Conservation (phyloP, 2,329 filamentous ascomycete species). For the Cladosporium velox region DNA sequence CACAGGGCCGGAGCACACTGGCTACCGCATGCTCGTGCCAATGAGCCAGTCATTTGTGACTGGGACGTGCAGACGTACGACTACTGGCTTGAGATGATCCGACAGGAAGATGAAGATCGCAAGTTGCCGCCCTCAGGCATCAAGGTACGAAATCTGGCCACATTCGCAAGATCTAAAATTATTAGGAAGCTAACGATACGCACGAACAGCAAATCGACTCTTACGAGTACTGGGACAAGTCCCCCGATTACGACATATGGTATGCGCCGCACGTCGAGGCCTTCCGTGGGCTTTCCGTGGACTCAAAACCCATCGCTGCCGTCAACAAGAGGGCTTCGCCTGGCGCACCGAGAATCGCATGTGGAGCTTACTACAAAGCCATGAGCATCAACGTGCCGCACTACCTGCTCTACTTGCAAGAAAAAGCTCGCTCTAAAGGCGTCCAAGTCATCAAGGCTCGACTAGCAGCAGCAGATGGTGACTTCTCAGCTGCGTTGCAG, state of each 20-base stretch:
- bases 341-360: conserved; percentile 27
- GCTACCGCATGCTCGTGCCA: conserved; percentile 44
- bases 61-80: conserved; percentile 50
- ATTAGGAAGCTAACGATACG: neutral
- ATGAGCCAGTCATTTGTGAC: conserved; percentile 38
- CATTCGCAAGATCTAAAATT: neutral
- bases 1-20: conserved; percentile 52
- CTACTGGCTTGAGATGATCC: conserved; percentile 41
- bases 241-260: conserved; percentile 38
- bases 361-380: conserved; percentile 37
- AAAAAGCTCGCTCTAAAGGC: conserved; percentile 32
- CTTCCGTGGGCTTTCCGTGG: conserved; percentile 32
- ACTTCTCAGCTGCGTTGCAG: conserved; percentile 33
- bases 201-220: conserved; percentile 25
- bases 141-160: conserved; percentile 25
- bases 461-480: conserved; percentile 34
- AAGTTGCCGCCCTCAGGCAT: conserved; percentile 29
- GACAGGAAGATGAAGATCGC: conserved; percentile 33
- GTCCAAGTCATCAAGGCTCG: conserved; percentile 33
- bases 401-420: conserved; percentile 43
- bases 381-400: conserved; percentile 42
- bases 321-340: conserved; percentile 31
- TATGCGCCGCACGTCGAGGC: conserved; percentile 41
- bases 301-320: conserved; percentile 24
- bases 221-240: conserved; percentile 33